Base-by-base conservation (phyloP, 2,329 filamentous ascomycete genomes). In the Leptographium flavum region DNA sequence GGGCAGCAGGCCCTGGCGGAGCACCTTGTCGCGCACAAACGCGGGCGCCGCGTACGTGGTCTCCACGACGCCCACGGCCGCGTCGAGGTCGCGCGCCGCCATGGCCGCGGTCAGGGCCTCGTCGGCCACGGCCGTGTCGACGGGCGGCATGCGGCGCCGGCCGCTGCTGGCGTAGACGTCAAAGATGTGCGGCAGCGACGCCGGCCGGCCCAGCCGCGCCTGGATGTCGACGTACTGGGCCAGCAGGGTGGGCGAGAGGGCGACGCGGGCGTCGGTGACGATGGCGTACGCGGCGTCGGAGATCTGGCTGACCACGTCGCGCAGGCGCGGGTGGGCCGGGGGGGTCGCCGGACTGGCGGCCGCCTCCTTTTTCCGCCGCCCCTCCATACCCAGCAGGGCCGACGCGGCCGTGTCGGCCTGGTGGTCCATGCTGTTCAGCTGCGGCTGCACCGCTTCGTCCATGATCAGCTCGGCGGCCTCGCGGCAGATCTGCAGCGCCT, bases 41-140 rank as follows among this genome's bases (percentile, higher is more conserved):
- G 85, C 81, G 14, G 71, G 73, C 3, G 77, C 70, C 47, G 71
- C 71, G 59, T 83, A 87, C 30, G 79, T 76, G 42, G 73, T 74
- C 50, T 87, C 78, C 45, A 90, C 73, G 45, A 90, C 77, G 45
- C 78, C 78, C 36, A 96, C 73, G 5, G 87, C 83, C 3, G 88
- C 74, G 22, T 81, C 72, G 17, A 98, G 69, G 58, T 93, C 79
- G 61, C 82, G 84, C 45, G 80, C 74, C 40, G 81, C 73, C 54
- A 96, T 86, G 35, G 92, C 90, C 3, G 81, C 75, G 48, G 83
- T 74, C 39, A 98, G 70, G 1, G 90, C 90, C 52, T 70, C 67
- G 48, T 83, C 76, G 22, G 87, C 86, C 9, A 86, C 68, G 4
- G 70, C 65, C n/a, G 71, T 58, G 15, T 86, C 78, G 25, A 96